Evolutionary conservation across 2,329 filamentous ascomycete genomes (phyloP).

Genomic region (Sclerotinia nivalis): DNA sequence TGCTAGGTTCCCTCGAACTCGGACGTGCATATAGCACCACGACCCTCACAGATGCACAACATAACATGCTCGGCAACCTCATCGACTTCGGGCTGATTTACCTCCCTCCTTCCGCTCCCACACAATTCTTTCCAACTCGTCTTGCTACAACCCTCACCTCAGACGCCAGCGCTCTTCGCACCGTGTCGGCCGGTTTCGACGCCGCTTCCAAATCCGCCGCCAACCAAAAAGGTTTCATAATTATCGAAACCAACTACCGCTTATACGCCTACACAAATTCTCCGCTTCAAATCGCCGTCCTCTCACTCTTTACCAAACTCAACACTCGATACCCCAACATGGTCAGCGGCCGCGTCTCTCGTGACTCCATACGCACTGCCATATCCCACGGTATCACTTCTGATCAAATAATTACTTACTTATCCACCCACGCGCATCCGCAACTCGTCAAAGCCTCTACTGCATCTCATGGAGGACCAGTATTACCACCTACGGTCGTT

Average conservation of each 20-base stretch:
- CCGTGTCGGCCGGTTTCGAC: constrained; percentile 66
- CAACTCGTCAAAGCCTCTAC: constrained; percentile 69
- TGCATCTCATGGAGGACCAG: constrained; percentile 49
- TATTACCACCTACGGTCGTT: constrained; percentile 91
- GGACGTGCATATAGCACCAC: constrained; percentile 88
- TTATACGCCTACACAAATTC: constrained; percentile 96
- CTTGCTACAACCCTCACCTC: constrained; percentile 90
- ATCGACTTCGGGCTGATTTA: constrained; percentile 93
- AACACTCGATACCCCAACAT: constrained; percentile 92
- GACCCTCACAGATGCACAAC: constrained; percentile 77
- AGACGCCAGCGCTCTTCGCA: constrained; percentile 68
- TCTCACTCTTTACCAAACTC: constrained; percentile 85
- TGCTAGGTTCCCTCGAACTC: constrained; percentile 89
- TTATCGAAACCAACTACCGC: constrained; percentile 97
- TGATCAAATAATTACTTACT: constrained; percentile 92
- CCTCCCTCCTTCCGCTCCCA: constrained; percentile 57
- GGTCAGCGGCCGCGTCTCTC: constrained; percentile 86
- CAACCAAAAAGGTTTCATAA: constrained; percentile 74
- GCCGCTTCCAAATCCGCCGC: constrained; percentile 57
- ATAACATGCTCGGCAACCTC: constrained; percentile 86
- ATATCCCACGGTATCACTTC: constrained; percentile 90
- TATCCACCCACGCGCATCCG: constrained; percentile 89
- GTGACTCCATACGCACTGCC: constrained; percentile 82
- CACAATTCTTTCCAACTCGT: constrained; percentile 83
- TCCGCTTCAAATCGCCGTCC: constrained; percentile 89